Base-by-base conservation (phyloP, 2,329 filamentous ascomycete species). In the Xenosphaeropsis pyriputrescens region DNA sequence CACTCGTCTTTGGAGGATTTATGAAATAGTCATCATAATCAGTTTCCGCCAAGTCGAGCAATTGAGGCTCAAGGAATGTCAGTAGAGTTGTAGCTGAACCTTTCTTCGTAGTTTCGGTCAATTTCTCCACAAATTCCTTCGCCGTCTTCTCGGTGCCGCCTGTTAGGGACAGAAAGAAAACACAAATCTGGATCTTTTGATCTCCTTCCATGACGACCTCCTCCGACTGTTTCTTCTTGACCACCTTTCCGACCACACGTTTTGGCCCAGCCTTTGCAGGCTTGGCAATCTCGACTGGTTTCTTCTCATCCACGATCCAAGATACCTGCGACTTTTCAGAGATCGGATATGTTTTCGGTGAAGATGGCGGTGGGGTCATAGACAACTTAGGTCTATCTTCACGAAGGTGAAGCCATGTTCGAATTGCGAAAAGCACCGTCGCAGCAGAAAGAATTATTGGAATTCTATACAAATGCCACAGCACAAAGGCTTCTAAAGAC, bases 11-110 rank as follows among this genome's bases (percentile, higher is more conserved):
- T 0, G 88, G 85, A 1, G 77, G 72, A 2, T 69, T 72, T 41
- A 93, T 75, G 53, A 96, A 96, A 58, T 81, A 94, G 52, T 95
- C 86, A 50, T 98, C 89, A 49, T 89, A 84, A 50, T 96, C 89
- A 38, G 93, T 71, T 43, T 94, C 79, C 2, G 88, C 78, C 18
- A 96, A 62, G 51, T 96, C 85, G 40, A 82, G 65, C 9, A 85
- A 58, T 50, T 81, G 65, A 1, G 85, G 77, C 29, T 71, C 61
- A 1, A 68, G 52, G 45, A 70, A 71, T 5, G 51, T 50, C 18
- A 57, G 57, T 15, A 43, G 45, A 13, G 46, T 33, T 2, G 39
- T 38, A 3, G 50, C 51, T 0, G 56, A 52, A 13, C 14, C 9
- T 2, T 31, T 36, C 6, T 32, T 34, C 9, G 39, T 41, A 8